A percentile compares a stretch with the other conserved stretches of the same genome.
phyloP scores from a whole-genome alignment of 2,329 filamentous ascomycete genomes.

The Hypoxylon rubiginosum region DNA sequence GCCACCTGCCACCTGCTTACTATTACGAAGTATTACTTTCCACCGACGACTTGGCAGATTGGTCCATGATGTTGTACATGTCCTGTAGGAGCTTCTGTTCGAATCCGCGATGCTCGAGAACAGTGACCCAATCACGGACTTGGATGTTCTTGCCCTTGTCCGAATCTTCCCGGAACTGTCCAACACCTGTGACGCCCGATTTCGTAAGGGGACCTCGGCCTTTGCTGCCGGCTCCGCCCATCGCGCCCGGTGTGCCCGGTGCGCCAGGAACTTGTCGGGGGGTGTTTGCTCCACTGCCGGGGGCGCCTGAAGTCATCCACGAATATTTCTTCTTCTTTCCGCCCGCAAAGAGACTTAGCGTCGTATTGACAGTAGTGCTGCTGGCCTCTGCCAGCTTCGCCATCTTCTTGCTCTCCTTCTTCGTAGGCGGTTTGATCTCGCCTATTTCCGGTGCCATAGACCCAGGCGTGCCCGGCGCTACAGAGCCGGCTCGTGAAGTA shows the following conservation, averaged over 20 bases:
- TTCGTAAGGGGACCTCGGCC: constrained; percentile 62
- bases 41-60: constrained; percentile 52
- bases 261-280: constrained; percentile 57
- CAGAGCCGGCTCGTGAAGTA: constrained; percentile 66
- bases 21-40: constrained; percentile 29
- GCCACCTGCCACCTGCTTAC: neutral
- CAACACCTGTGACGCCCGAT: constrained; percentile 73
- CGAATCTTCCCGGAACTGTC: constrained; percentile 83
- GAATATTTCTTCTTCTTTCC: constrained; percentile 78
- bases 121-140: constrained; percentile 83
- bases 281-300: constrained; percentile 66
- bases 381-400: constrained; percentile 82
- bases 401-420: constrained; percentile 87
- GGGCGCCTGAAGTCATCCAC: constrained; percentile 75
- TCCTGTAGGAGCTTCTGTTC: constrained; percentile 73
- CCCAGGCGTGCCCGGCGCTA: constrained; percentile 72
- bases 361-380: constrained; percentile 86
- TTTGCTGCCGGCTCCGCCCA: constrained; percentile 52
- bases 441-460: constrained; percentile 72
- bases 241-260: constrained; percentile 52
- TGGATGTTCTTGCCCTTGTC: constrained; percentile 84
- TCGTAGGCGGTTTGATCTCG: constrained; percentile 75
- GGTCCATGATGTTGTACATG: constrained; percentile 67
- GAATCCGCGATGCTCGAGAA: constrained; percentile 82
- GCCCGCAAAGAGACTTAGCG: constrained; percentile 78